A percentile compares a stretch with the other conserved stretches of the same genome.
Conservation (phyloP, 805 yeast genomes). For the Wickerhamomyces bisporus region DNA sequence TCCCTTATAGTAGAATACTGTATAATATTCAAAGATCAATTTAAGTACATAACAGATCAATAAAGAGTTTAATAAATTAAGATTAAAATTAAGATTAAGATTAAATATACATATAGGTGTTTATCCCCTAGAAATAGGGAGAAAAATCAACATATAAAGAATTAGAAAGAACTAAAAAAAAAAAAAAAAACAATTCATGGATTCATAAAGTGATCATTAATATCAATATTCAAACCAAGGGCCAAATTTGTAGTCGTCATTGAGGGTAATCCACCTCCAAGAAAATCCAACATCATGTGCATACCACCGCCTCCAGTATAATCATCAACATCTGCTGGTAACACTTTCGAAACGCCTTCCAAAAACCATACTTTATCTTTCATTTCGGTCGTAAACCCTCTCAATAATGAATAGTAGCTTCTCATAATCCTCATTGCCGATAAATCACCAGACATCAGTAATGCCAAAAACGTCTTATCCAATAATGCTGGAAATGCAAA, state of each 20-base stretch:
- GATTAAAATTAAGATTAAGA: too few species aligned
- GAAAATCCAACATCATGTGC: slow-evolving; percentile 87
- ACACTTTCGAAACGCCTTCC: slow-evolving; percentile 83
- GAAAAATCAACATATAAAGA: background rate
- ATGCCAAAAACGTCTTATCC: slow-evolving; percentile 71
- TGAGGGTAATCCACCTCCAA: slow-evolving; percentile 61
- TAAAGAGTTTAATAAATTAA: too few species aligned
- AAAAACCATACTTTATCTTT: slow-evolving; percentile 90
- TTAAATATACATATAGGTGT: too few species aligned
- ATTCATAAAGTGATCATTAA: slow-evolving; percentile 24
- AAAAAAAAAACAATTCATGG: slow-evolving; percentile 9
- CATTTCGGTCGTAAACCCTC: slow-evolving; percentile 81
- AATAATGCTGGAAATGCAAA: slow-evolving; percentile 91
- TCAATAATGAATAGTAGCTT: slow-evolving; percentile 73
- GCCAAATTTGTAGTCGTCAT: slow-evolving; percentile 38
- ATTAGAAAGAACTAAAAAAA: background rate
- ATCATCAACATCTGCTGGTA: slow-evolving; percentile 89
- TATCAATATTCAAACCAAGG: slow-evolving; percentile 23
- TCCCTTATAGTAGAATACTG: too few species aligned
- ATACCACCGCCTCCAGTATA: slow-evolving; percentile 88
- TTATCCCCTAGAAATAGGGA: too few species aligned
- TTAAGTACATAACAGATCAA: too few species aligned
- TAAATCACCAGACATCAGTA: slow-evolving; percentile 78
- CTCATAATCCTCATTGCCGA: slow-evolving; percentile 90
- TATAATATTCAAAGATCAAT: too few species aligned